These are phyloP conservation scores for Teratosphaeria pseudoeucalypti DNA, from an alignment of 2,329 filamentous ascomycete species.

Conservation along the genomic window DNA sequence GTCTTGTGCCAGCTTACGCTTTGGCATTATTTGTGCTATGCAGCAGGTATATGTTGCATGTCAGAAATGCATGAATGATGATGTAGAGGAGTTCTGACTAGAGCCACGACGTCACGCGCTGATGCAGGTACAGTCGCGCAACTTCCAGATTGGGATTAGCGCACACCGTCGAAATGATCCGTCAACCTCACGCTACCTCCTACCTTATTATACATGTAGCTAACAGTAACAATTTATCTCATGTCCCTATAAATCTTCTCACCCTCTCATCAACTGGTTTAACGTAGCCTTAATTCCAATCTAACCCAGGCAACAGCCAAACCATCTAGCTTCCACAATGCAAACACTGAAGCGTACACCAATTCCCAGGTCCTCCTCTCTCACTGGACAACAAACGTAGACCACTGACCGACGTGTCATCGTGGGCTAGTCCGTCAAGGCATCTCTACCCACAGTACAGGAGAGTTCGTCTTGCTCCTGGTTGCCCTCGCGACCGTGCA, in stretches of 20 bases:
- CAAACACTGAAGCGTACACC: neutral
- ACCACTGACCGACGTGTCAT: neutral
- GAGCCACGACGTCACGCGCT: neutral
- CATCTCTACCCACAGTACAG: neutral
- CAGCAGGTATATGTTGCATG: neutral
- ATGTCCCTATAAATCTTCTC: neutral
- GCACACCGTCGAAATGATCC: too few species aligned
- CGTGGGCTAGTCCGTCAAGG: neutral
- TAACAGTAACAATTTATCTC: too few species aligned
- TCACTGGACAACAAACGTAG: neutral
- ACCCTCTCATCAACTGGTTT: neutral
- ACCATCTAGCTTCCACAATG: neutral
- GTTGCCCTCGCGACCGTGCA: neutral
- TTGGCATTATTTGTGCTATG: conserved; percentile 16
- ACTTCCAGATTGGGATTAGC: neutral
- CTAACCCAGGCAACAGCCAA: neutral
- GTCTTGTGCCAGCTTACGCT: conserved; percentile 11
- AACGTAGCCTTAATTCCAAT: neutral
- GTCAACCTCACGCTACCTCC: too few species aligned
- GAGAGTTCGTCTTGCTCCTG: neutral
- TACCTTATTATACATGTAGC: too few species aligned
- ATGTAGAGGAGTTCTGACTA: neutral
- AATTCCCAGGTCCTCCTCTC: neutral
- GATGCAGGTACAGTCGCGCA: neutral
- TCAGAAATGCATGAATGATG: neutral